Base-by-base conservation (phyloP, 495 filamentous ascomycete genomes). In the Penicillium turbatum region DNA sequence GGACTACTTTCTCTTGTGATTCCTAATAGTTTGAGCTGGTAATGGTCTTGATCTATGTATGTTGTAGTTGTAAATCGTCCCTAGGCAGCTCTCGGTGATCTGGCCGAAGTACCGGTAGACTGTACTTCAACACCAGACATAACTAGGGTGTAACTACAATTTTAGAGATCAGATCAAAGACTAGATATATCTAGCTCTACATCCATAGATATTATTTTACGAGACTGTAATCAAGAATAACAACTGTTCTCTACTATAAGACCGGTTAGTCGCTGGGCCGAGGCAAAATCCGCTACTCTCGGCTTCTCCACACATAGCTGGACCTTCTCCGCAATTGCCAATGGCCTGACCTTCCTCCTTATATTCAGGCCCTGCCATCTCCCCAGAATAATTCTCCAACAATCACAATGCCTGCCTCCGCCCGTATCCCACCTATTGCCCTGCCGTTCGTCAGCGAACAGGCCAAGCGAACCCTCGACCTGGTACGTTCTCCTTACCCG, bases 391-490 rank as follows among this genome's bases (percentile, higher is more conserved):
- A 32, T 27, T 34, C 21, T 21, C n/a, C 5, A 29, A 10, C 24
- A 16, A 11, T 24, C 49, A 67, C 45, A 32, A 87, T 89, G 86
- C 68, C 75, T 61, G 75, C 75, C 45, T 86, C 86, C 16, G 68
- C 79, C 40, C 75, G 77, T 55, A 87, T 89, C 55, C 86, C 86
- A 40, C 75, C 79, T 59, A 82, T 88, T 60, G 87, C 86, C 70
- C 73, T 78, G 56, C 64, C 68, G 51, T 77, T 76, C 59, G 88
- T 96, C 49, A 90, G 88, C 78, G 89, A 95, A 27, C 79, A 82
- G 56, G 91, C 91, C 39, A 85, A 82, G 77, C 81, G 87, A 74
- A 88, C 81, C 24, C 72, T 87, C 52, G 83, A 87, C 63, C 61
- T 84, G 64, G 84, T 86, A 74, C 42, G 32, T 29, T 11, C 32